Base-by-base conservation (phyloP, 768 basidiomycete species). In the Mycena sanguinolenta region DNA sequence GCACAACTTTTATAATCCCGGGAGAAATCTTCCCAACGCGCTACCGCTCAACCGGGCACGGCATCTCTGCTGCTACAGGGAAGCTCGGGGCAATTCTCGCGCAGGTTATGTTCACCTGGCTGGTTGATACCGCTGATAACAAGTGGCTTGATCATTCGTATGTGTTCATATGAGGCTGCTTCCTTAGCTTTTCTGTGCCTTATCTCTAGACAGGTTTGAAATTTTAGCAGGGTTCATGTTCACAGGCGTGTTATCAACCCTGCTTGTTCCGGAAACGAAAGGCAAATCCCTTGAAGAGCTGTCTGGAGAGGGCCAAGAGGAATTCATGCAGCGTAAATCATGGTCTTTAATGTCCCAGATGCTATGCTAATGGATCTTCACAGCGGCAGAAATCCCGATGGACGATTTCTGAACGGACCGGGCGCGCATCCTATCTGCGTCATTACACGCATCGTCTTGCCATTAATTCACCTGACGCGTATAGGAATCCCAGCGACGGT, bases 11-110 rank as follows among this genome's bases (percentile, higher is more conserved):
- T 79, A 68, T 95, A 64, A 82, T 95, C 7, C 94, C 95, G 0
- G 52, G 92, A 72, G 95, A 96, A 78, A 87, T 84, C 36, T 95
- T 94, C 89, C 95, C 95, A 0, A 96, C 95, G 1, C 92, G 95
- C 55, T 95, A 95, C 79, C 90, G 95, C 70, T 93, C 93, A 5
- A 95, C 93, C 6, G 92, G 87, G 8, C 92, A 95, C 75, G 95
- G 95, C 79, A 92, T 96, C 74, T 91, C 91, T 13, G 95, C 95
- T 4, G 95, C 93, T 16, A 86, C 84, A 55, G 95, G 95, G 52
- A 96, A 96, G 80, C 81, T 93, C 50, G 95, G 95, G 46, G 95
- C 95, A 44, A 89, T 96, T 77, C 78, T 95, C 39, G 89, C 94
- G 0, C 92, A 95, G 77, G 88, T 95, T 64, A 92, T 89, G 32